Percentiles rank a stretch among this genome's conserved stretches.
Conservation (phyloP, 805 yeast genomes). For the Candida glaebosa region DNA sequence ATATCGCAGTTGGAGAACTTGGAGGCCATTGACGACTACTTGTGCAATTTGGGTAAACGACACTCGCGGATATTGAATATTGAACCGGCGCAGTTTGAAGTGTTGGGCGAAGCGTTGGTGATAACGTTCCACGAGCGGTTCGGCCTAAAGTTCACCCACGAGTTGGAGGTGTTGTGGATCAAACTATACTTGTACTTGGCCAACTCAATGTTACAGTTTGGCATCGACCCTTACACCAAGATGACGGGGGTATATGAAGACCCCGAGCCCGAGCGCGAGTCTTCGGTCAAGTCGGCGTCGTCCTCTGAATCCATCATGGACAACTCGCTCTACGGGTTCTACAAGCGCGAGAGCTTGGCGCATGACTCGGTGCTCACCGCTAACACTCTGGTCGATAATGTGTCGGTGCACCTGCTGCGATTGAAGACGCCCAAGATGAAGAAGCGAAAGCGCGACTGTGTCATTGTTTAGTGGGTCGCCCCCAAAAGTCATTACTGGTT, state of each 20-base stretch:
- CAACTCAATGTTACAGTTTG: conserved; percentile 61
- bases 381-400: neutral
- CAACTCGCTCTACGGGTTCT: neutral
- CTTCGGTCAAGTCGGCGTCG: neutral
- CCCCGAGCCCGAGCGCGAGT: neutral
- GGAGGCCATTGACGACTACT: conserved; percentile 52
- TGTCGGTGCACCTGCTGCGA: neutral
- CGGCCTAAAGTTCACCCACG: conserved; percentile 48
- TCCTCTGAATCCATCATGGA: neutral
- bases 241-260: conserved; percentile 4
- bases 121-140: conserved; percentile 68
- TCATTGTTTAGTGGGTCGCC: neutral
- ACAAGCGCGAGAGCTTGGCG: neutral
- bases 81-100: conserved; percentile 61
- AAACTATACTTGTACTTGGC: conserved; percentile 66
- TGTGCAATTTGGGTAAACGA: conserved; percentile 64
- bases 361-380: neutral
- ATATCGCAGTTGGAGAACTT: conserved; percentile 62
- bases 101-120: conserved; percentile 71
- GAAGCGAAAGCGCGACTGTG: neutral
- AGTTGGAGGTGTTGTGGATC: conserved; percentile 68
- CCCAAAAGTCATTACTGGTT: no score
- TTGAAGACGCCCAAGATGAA: neutral
- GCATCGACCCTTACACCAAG: conserved; percentile 46
- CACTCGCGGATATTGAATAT: conserved; percentile 75